Evolutionary conservation across 768 basidiomycete species (phyloP), one percentile per base, ranked within the genome.

Genomic region (Lentinula lateritia): DNA sequence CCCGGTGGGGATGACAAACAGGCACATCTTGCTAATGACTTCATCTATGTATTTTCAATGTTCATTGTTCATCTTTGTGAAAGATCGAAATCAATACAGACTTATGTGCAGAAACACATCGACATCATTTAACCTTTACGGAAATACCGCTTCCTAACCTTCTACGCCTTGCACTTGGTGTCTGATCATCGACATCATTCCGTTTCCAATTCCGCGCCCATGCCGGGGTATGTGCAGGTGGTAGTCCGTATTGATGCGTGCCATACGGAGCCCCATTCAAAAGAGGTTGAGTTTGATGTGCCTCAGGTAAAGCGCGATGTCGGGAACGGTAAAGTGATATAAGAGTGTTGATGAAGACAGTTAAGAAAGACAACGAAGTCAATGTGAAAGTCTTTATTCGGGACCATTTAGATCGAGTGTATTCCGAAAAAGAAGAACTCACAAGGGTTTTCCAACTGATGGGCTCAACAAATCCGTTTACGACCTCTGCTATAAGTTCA

Each of bases 381-480:
- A 93, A 71, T 32, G 87, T 84, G 75, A 92, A 92, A 28, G 80
- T 78, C 90, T 92, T 62, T 16, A 59, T 60, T 48, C 46, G 18
- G 53, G 58, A 38, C 36, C 6, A 28, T 41, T 56, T n/a, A 56
- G 41, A 56, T 15, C 41, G 23, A 43, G 18, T 20, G 10, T n/a
- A 9, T 12, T 15, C 36, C 15, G 23, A 28, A 15, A 43, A 56
- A 63, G 41, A 46, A 35, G 38, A 34, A 75, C 90, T 74, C 64
- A 93, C 96, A 73, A 98, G 76, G 12, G 95, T 95, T 77, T 95
- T 97, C 93, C 95, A 98, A 72, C 90, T 94, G 74, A 99, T 95
- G 53, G 91, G 90, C 70, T 99, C 96, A 13, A 98, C 92, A 70
- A 99, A 99, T 1, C 93, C 88, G 71, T 98, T 97, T 64, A 98